These are phyloP conservation scores for Pelargonium exstipulatum DNA, from an alignment of 441 rosid species.

Conservation along the genomic window DNA sequence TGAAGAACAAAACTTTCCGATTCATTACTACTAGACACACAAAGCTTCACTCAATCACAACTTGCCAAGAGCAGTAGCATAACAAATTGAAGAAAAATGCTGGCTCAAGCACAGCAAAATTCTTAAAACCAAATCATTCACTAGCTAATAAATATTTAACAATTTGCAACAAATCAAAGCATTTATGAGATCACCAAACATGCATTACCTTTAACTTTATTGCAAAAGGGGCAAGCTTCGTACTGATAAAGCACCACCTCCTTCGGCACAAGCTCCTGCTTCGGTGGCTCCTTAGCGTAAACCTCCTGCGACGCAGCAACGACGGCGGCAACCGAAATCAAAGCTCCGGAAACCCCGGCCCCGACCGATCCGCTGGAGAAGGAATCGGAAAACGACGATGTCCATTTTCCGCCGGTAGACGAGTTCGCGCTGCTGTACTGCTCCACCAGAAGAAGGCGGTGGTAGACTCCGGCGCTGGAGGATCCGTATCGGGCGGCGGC, in stretches of 20 bases:
- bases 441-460: slow-evolving; percentile 2
- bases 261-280: slow-evolving; percentile 40
- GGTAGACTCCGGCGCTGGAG: not conserved
- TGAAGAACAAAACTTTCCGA: not conserved
- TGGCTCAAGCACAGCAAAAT: not conserved
- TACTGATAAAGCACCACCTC: slow-evolving; percentile 86
- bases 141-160: not conserved
- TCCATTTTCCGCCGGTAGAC: not conserved
- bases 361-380: slow-evolving; percentile 5
- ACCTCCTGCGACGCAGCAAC: slow-evolving; percentile 46
- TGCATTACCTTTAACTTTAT: slow-evolving; percentile 72
- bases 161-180: not conserved
- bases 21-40: not conserved
- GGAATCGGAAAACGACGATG: not conserved
- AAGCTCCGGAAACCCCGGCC: slow-evolving; percentile 26
- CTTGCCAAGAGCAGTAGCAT: not conserved
- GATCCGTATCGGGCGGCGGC: not conserved
- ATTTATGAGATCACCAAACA: slow-evolving; percentile 4
- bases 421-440: not conserved
- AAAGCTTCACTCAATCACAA: not conserved
- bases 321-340: slow-evolving; percentile 12
- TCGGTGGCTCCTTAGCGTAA: slow-evolving; percentile 47
- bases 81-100: not conserved
- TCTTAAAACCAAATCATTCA: not conserved
- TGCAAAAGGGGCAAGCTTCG: slow-evolving; percentile 96